Base-by-base conservation (phyloP, 768 basidiomycete genomes). In the Mycena haematopus region DNA sequence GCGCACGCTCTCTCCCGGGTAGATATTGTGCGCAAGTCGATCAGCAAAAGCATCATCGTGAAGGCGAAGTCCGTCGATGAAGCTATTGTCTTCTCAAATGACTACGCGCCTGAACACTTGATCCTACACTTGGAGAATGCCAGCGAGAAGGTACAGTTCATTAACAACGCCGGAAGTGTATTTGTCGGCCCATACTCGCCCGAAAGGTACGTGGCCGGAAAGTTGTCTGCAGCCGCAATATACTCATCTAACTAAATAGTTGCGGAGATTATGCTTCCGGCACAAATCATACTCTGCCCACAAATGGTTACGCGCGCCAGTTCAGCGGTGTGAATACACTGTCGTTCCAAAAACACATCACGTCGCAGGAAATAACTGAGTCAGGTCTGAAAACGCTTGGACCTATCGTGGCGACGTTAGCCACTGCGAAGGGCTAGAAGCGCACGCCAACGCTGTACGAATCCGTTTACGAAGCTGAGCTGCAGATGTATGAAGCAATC, bases 181-280 rank as follows among this genome's bases (percentile, higher is more conserved):
- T 99, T 99, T 71, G 92, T 99, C 36, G 97, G 97, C 2, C 84
- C 93, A 6, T 99, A 87, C 74, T 92, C 96, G 0, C 97, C 97
- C 0, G 97, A 99, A 78, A 96, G 94, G 95, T 95, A 71, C 56
- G 77, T 68, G 24, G n/a, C 19, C 65, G 66, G 17, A 52, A 31
- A n/a, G 22, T 42, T 24, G n/a, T 31, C 29, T 36, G 21, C 31
- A 31, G 27, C 13, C 2, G 42, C 47, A 38, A 40, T 27, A 36
- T 56, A 50, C 63, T 57, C 49, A 63, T 51, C 29, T 6, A 46
- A 52, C 44, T 60, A 38, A 50, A 38, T 68, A 98, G 96, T 68
- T 98, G 95, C 75, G 97, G 97, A 31, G 97, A 99, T 75, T 99
- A 99, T 70, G 96, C 96, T 7, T 99, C 96, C 0, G 97, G 97